Evolutionary conservation across 805 yeast genomes (phyloP).

Genomic region (Wickerhamomyces rabaulensis): DNA sequence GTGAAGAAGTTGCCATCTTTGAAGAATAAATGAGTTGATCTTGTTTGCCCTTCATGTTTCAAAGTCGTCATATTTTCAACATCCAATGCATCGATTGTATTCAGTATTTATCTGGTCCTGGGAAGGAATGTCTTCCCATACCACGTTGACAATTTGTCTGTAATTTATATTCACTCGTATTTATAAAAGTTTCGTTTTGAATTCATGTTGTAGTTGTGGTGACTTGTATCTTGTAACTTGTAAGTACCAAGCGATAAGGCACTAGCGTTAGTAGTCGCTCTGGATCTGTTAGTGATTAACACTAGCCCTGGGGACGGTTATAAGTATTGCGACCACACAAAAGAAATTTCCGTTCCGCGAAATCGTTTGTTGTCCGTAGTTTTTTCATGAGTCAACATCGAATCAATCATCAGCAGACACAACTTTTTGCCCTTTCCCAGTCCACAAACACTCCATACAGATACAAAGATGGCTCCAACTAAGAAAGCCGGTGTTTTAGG

Average conservation of each 20-base stretch:
- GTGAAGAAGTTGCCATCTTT: constrained; percentile 22
- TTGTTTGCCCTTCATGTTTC: background rate
- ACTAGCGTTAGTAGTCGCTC: no score
- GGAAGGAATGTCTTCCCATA: background rate
- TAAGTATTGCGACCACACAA: no score
- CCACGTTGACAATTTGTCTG: background rate
- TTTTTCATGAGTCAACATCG: background rate
- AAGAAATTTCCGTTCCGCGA: no score
- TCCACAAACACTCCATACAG: background rate
- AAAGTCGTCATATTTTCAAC: background rate
- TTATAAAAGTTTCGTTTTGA: background rate
- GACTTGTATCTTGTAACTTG: background rate
- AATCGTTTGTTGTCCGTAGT: background rate
- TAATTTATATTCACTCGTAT: background rate
- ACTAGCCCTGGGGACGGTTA: no score
- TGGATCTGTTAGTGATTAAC: no score
- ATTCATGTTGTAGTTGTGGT: background rate
- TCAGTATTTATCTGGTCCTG: background rate
- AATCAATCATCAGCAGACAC: background rate
- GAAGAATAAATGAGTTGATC: constrained; percentile 23
- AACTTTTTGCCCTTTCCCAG: background rate
- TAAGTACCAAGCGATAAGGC: no score
- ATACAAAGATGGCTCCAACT: constrained; percentile 23
- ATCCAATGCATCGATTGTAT: background rate
- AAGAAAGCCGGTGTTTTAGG: constrained; percentile 83